A percentile compares a stretch with the other conserved stretches of the same genome.
These are phyloP conservation scores for Dendrobium chrysotoxum DNA, from an alignment of 106 monocot genomes.

Conservation along the genomic window DNA sequence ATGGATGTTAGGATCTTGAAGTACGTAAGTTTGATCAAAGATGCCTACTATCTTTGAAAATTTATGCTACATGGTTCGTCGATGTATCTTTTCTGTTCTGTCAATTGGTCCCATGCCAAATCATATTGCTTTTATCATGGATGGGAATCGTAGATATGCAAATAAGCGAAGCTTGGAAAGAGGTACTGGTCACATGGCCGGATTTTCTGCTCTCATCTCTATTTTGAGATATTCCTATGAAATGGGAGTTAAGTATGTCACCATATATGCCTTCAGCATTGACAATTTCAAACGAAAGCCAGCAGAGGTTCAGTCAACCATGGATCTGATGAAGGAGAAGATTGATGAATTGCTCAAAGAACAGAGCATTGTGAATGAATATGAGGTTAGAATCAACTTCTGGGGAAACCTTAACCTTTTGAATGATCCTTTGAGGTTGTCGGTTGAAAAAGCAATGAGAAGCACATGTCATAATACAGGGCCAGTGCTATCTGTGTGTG, in stretches of 20 bases:
- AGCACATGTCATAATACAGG: slow-evolving; percentile 24
- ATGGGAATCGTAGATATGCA: slow-evolving; percentile 46
- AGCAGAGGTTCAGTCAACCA: slow-evolving; percentile 21
- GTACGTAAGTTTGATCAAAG: neutral
- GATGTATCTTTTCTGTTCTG: neutral
- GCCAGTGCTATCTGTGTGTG: slow-evolving; percentile 21
- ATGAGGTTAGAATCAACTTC: slow-evolving; percentile 26
- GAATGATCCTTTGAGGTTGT: slow-evolving; percentile 13
- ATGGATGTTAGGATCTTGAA: neutral
- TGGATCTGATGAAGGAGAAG: slow-evolving; percentile 41
- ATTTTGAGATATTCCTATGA: slow-evolving; percentile 33
- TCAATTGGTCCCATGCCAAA: slow-evolving; percentile 25
- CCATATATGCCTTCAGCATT: slow-evolving; percentile 47
- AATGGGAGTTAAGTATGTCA: slow-evolving; percentile 35
- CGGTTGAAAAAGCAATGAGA: slow-evolving; percentile 27
- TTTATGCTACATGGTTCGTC: slow-evolving; percentile 3
- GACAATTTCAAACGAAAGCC: slow-evolving; percentile 49
- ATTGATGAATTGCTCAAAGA: slow-evolving; percentile 29
- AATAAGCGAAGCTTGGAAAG: slow-evolving; percentile 10
- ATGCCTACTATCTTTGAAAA: neutral
- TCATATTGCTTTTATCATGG: slow-evolving; percentile 51
- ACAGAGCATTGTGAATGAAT: slow-evolving; percentile 16
- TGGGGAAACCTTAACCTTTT: slow-evolving; percentile 26
- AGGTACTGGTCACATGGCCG: slow-evolving; percentile 12
- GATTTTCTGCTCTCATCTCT: slow-evolving; percentile 22